phyloP scores from a whole-genome alignment of 208 protist genomes.

The Wallacemonas sp. region DNA sequence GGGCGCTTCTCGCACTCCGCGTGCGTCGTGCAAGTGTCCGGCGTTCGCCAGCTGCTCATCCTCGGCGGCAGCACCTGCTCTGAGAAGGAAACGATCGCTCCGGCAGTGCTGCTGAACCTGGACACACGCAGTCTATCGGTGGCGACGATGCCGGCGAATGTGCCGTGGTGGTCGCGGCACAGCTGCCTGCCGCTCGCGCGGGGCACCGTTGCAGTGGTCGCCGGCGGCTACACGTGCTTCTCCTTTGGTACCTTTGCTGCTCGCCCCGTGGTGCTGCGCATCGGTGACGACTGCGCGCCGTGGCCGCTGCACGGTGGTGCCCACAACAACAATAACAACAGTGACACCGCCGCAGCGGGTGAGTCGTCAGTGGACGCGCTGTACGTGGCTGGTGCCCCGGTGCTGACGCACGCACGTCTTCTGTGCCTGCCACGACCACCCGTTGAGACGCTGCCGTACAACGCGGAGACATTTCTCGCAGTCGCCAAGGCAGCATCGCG shows the following conservation, averaged over 20 bases:
- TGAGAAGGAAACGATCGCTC: conserved; percentile 25
- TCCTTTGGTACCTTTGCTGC: conserved; percentile 85
- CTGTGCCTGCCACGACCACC: conserved; percentile 31
- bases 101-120: conserved; percentile 24
- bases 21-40: conserved; percentile 36
- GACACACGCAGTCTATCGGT: neutral
- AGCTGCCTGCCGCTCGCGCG: conserved; percentile 46
- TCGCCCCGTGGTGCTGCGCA: conserved; percentile 53
- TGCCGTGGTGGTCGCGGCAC: conserved; percentile 71
- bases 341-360: neutral
- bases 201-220: conserved; percentile 68
- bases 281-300: conserved; percentile 26
- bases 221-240: conserved; percentile 89
- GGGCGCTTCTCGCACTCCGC: conserved; percentile 74
- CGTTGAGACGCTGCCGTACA: conserved; percentile 43
- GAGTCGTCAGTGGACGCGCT: neutral
- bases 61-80: conserved; percentile 59
- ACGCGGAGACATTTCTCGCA: conserved; percentile 34
- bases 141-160: conserved; percentile 32
- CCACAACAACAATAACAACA: neutral
- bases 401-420: conserved; percentile 13
- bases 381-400: neutral
- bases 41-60: conserved; percentile 38
- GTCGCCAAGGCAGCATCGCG: conserved; percentile 24
- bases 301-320: neutral